A percentile compares a stretch with the other conserved stretches of the same genome.
Conservation (phyloP, 2,329 filamentous ascomycete genomes). For the Venturia pyrina region DNA sequence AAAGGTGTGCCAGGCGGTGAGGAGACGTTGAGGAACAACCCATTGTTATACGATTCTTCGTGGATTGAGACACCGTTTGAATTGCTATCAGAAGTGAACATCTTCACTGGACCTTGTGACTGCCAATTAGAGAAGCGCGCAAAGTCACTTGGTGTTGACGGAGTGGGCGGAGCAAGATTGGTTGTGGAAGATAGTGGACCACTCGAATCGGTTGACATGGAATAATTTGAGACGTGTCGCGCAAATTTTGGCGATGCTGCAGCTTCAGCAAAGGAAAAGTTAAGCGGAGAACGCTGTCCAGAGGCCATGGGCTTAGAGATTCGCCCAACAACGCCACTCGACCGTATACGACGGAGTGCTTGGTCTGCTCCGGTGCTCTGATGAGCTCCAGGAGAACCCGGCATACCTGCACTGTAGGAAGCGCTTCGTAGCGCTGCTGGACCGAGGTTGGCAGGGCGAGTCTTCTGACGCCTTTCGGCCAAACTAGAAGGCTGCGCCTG, state of each 20-base stretch:
- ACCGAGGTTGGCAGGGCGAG: constrained; percentile 29
- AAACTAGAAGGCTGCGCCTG: constrained; percentile 24
- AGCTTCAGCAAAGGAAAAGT: constrained; percentile 36
- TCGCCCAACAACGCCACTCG: constrained; percentile 36
- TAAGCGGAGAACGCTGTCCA: constrained; percentile 38
- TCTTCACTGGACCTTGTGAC: constrained; percentile 22
- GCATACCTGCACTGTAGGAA: constrained; percentile 31
- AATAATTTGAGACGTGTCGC: constrained; percentile 28
- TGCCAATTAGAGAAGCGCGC: constrained; percentile 33
- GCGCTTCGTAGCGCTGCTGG: constrained; percentile 30
- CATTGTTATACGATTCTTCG: neutral
- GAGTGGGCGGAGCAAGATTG: constrained; percentile 38
- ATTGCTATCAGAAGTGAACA: constrained; percentile 25
- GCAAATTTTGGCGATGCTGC: constrained; percentile 36
- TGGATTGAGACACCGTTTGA: constrained; percentile 26
- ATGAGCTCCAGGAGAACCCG: constrained; percentile 26
- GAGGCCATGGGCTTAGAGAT: constrained; percentile 38
- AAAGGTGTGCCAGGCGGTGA: constrained; percentile 39
- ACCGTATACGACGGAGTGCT: constrained; percentile 37
- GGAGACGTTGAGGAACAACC: constrained; percentile 23
- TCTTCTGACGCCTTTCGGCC: constrained; percentile 30
- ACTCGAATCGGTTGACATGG: constrained; percentile 19
- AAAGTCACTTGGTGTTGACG: constrained; percentile 33
- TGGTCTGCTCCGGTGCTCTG: constrained; percentile 21
- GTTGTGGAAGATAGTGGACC: constrained; percentile 19